These are phyloP conservation scores for Pholiota molesta DNA, from an alignment of 768 basidiomycete genomes.

Conservation along the genomic window DNA sequence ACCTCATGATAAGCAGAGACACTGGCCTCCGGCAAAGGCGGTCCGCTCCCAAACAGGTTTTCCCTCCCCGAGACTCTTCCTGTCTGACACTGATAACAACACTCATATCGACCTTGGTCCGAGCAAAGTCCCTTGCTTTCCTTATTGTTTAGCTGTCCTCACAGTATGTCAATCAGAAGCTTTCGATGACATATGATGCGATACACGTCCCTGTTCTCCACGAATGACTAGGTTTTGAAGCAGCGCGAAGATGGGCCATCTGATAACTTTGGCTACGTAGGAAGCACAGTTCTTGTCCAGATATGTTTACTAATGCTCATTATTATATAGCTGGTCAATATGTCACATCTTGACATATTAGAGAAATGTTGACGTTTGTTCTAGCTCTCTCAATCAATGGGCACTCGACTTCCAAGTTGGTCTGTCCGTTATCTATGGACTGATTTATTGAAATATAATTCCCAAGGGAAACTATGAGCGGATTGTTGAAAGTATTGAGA, in stretches of 20 bases:
- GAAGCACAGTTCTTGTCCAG: conserved; percentile 23
- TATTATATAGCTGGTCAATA: conserved; percentile 34
- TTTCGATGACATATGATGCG: background rate
- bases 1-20: background rate
- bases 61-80: background rate
- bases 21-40: background rate
- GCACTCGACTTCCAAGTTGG: conserved; percentile 90
- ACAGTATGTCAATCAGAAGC: background rate
- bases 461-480: conserved; percentile 89
- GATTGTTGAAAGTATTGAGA: conserved; percentile 82
- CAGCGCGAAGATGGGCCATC: conserved; percentile 66
- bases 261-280: conserved; percentile 89
- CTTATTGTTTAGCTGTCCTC: background rate
- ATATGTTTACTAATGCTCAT: background rate
- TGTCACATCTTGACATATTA: background rate
- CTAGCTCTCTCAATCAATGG: conserved; percentile 95
- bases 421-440: background rate
- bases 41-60: conserved; percentile 3
- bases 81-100: background rate
- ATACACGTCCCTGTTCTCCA: background rate
- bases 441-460: background rate
- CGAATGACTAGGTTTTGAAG: background rate
- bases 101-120: background rate
- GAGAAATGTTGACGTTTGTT: background rate
- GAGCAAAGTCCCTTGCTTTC: background rate